Percentiles rank a stretch among this genome's conserved stretches.
Conservation (phyloP, 2,329 filamentous ascomycete species). For the Fusarium proliferatum region DNA sequence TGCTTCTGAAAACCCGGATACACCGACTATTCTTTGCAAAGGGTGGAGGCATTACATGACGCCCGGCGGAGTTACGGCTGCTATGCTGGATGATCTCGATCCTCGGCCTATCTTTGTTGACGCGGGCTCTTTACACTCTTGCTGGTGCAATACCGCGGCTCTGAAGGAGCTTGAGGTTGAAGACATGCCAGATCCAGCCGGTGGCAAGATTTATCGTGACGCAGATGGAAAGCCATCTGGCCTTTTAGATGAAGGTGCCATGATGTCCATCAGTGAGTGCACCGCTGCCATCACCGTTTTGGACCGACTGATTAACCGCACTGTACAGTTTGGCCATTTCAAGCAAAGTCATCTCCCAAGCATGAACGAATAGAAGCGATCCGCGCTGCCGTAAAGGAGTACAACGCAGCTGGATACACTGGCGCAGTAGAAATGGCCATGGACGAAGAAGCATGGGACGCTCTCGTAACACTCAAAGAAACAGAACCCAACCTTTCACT, state of each 20-base stretch:
- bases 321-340: constrained; percentile 55
- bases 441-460: constrained; percentile 67
- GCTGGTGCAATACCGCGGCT: constrained; percentile 65
- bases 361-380: constrained; percentile 59
- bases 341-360: constrained; percentile 59
- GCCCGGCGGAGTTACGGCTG: constrained; percentile 55
- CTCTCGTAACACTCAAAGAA: constrained; percentile 56
- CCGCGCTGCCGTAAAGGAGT: constrained; percentile 59
- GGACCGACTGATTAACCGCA: too few species aligned
- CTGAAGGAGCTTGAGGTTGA: constrained; percentile 60
- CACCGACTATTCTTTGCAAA: constrained; percentile 61
- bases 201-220: constrained; percentile 63
- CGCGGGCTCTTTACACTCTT: constrained; percentile 65
- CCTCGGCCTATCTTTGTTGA: constrained; percentile 66
- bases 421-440: constrained; percentile 70
- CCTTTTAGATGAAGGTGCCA: constrained; percentile 56
- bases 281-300: too few species aligned
- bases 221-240: constrained; percentile 58
- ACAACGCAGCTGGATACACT: constrained; percentile 63
- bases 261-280: constrained; percentile 48
- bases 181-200: constrained; percentile 58
- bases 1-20: constrained; percentile 57
- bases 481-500: constrained; percentile 47
- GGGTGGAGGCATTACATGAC: constrained; percentile 65
- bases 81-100: constrained; percentile 61